These are phyloP conservation scores for Cryptococcus sp. DNA, from an alignment of 1,284 basidiomycete species.

Conservation along the genomic window DNA sequence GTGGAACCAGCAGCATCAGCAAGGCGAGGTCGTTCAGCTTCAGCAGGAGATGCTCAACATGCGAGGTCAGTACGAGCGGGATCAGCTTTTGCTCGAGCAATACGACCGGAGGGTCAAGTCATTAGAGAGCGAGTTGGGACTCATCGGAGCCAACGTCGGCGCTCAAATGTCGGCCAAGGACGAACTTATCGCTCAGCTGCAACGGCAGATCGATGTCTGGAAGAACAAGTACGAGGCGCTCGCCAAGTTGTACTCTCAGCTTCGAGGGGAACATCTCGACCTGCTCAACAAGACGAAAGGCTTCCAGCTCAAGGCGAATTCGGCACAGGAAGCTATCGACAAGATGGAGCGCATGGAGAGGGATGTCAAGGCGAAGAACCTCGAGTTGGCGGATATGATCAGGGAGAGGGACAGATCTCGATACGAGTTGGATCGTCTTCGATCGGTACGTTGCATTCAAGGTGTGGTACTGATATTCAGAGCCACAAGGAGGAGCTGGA, in stretches of 20 bases:
- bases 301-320: constrained; percentile 96
- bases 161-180: constrained; percentile 91
- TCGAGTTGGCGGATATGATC: constrained; percentile 98
- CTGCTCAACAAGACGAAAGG: constrained; percentile 97
- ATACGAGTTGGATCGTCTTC: constrained; percentile 94
- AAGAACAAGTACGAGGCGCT: constrained; percentile 98
- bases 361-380: constrained; percentile 95
- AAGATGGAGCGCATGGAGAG: constrained; percentile 99
- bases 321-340: constrained; percentile 97
- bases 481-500: constrained; percentile 95
- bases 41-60: constrained; percentile 87
- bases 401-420: constrained; percentile 92
- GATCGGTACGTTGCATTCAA: constrained; percentile 53
- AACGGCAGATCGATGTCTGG: constrained; percentile 96
- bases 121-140: constrained; percentile 82
- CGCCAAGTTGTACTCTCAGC: constrained; percentile 96
- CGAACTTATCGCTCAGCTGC: constrained; percentile 89
- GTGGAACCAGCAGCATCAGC: constrained; percentile 56
- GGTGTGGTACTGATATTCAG: constrained; percentile 25
- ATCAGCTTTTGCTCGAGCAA: constrained; percentile 96
- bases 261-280: constrained; percentile 94
- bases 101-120: constrained; percentile 97
- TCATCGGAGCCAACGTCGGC: constrained; percentile 71
- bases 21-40: constrained; percentile 57
- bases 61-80: constrained; percentile 95